Evolutionary conservation across 306 rosid genomes (phyloP).

Genomic region (Macrotyloma uniflorum): DNA sequence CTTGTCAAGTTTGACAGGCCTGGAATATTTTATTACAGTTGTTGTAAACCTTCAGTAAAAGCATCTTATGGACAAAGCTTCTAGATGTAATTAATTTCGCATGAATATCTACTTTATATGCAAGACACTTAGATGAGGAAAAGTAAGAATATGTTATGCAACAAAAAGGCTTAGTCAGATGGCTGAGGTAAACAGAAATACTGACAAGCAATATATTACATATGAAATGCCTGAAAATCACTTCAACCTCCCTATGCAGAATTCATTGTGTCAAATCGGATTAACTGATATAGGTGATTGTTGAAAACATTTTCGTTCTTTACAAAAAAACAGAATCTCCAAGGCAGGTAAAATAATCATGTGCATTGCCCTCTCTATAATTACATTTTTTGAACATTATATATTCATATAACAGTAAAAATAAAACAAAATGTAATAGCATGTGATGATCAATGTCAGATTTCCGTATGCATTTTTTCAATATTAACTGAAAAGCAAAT

Average conservation of each 20-base stretch:
- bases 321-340: not conserved
- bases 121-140: slow-evolving; percentile 9
- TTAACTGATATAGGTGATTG: not conserved
- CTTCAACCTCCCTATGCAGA: slow-evolving; percentile 18
- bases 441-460: slow-evolving; percentile 11
- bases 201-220: not conserved
- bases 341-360: not conserved
- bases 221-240: slow-evolving; percentile 1
- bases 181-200: not conserved
- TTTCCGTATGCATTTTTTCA: not conserved
- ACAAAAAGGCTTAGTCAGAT: slow-evolving; percentile 14
- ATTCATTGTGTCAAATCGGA: not conserved
- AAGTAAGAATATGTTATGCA: not conserved
- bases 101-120: not conserved
- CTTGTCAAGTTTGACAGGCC: slow-evolving; percentile 82
- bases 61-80: slow-evolving; percentile 6
- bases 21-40: slow-evolving; percentile 47
- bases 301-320: slow-evolving; percentile 2
- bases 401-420: not conserved
- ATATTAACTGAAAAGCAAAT: not conserved
- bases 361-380: slow-evolving; percentile 8
- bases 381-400: slow-evolving; percentile 27
- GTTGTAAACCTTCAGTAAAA: slow-evolving; percentile 24
- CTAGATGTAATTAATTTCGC: slow-evolving; percentile 11
- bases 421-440: not conserved